phyloP scores from a whole-genome alignment of 2,329 filamentous ascomycete genomes.

The Aspergillus novoparasiticus region DNA sequence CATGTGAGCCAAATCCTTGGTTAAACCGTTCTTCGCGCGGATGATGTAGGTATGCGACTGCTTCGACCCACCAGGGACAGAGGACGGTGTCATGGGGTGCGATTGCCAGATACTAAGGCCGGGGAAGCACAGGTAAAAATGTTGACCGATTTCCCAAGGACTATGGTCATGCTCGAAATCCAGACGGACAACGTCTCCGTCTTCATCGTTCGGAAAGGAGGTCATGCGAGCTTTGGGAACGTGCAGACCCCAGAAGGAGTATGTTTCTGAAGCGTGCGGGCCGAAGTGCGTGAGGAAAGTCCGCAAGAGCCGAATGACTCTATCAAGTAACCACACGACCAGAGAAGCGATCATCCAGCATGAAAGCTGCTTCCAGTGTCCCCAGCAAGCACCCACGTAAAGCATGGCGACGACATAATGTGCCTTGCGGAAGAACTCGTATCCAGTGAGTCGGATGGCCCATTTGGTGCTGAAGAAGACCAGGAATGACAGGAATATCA shows the following conservation, averaged over 20 bases:
- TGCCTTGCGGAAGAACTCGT: slow-evolving; percentile 75
- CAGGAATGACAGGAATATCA: slow-evolving; percentile 64
- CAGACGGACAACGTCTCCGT: slow-evolving; percentile 65
- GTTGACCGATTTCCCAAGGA: slow-evolving; percentile 67
- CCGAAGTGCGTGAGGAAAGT: slow-evolving; percentile 64
- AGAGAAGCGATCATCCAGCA: slow-evolving; percentile 71
- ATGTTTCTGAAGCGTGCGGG: slow-evolving; percentile 40
- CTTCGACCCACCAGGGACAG: slow-evolving; percentile 47
- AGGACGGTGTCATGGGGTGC: slow-evolving; percentile 70
- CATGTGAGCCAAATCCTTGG: slow-evolving; percentile 25
- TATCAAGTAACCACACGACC: slow-evolving; percentile 66
- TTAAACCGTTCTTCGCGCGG: slow-evolving; percentile 51
- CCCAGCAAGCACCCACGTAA: slow-evolving; percentile 76
- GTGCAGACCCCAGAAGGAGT: slow-evolving; percentile 54
- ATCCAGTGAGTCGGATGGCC: slow-evolving; percentile 68
- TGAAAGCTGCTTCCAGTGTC: slow-evolving; percentile 68
- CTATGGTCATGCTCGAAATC: slow-evolving; percentile 66
- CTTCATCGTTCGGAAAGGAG: slow-evolving; percentile 58
- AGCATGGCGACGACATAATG: slow-evolving; percentile 74
- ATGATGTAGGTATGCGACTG: slow-evolving; percentile 42
- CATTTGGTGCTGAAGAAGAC: slow-evolving; percentile 61
- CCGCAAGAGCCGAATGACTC: slow-evolving; percentile 60
- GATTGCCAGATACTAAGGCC: slow-evolving; percentile 70
- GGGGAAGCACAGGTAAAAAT: slow-evolving; percentile 71
- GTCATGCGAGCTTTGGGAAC: slow-evolving; percentile 54